A percentile compares a stretch with the other conserved stretches of the same genome.
Conservation (phyloP, 257 asterid species). For the Solanum virginianum region DNA sequence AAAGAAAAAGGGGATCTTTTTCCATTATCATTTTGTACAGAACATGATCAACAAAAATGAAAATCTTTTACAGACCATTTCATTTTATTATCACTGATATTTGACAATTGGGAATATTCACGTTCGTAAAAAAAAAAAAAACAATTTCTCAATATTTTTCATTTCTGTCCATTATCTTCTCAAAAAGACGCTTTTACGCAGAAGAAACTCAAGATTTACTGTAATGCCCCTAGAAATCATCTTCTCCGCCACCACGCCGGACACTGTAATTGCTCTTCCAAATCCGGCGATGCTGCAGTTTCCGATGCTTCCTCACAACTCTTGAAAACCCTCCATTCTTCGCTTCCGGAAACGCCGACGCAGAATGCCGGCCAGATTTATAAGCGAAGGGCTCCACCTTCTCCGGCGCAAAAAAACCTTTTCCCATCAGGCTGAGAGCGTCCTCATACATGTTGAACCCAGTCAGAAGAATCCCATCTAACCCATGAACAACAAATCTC, state of each 20-base stretch:
- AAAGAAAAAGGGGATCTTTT: no score
- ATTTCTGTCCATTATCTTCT: no score
- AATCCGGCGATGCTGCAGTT: background rate
- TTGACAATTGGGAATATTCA: background rate
- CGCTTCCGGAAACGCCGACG: background rate
- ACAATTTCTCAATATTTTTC: no score
- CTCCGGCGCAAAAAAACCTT: background rate
- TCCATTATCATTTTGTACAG: no score
- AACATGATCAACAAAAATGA: background rate
- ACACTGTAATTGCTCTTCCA: background rate
- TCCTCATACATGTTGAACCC: conserved; percentile 24
- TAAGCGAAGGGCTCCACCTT: background rate
- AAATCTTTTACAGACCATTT: background rate
- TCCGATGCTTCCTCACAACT: background rate
- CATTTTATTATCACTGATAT: background rate
- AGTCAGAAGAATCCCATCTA: conserved; percentile 41
- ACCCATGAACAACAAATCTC: conserved; percentile 40
- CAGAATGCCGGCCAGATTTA: background rate
- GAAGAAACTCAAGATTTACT: background rate
- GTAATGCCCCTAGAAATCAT: background rate
- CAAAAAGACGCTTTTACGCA: background rate
- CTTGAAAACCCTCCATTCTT: background rate
- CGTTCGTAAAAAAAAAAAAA: background rate
- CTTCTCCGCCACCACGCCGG: background rate
- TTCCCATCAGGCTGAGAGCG: background rate